phyloP scores from a whole-genome alignment of 2,329 filamentous ascomycete species.

The Neofusicoccum cordaticola region DNA sequence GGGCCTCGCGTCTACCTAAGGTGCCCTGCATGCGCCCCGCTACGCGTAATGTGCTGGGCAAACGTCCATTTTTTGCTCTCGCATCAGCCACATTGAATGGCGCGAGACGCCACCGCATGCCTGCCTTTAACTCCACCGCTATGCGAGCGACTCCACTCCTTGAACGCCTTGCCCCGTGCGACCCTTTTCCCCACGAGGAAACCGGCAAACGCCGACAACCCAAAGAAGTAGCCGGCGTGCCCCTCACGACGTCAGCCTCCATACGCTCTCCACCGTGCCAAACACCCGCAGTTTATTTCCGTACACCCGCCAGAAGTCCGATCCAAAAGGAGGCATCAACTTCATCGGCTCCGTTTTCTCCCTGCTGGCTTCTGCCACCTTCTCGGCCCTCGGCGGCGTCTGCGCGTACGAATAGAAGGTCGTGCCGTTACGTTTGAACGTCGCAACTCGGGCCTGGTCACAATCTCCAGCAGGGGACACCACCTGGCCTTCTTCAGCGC shows the following conservation, averaged over 20 bases:
- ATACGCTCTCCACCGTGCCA: slow-evolving; percentile 53
- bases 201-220: not conserved
- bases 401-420: not conserved
- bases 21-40: slow-evolving; percentile 2
- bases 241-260: slow-evolving; percentile 17
- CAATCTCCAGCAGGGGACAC: not conserved
- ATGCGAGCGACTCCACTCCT: not conserved
- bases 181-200: not conserved
- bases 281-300: slow-evolving; percentile 60
- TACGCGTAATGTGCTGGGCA: not conserved
- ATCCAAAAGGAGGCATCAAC: slow-evolving; percentile 52
- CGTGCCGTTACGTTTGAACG: not conserved
- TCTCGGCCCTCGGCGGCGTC: slow-evolving; percentile 17
- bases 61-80: not conserved
- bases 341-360: slow-evolving; percentile 30
- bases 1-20: not conserved
- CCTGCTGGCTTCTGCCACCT: slow-evolving; percentile 13
- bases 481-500: not conserved
- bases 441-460: not conserved
- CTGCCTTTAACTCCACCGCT: not conserved
- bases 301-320: slow-evolving; percentile 57
- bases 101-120: not conserved
- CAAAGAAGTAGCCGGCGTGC: not conserved
- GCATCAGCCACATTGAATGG: not conserved
- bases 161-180: not conserved